Evolutionary conservation across 805 yeast genomes (phyloP), one percentile per base, ranked within the genome.

Genomic region (Kodamaea neixiangensis): DNA sequence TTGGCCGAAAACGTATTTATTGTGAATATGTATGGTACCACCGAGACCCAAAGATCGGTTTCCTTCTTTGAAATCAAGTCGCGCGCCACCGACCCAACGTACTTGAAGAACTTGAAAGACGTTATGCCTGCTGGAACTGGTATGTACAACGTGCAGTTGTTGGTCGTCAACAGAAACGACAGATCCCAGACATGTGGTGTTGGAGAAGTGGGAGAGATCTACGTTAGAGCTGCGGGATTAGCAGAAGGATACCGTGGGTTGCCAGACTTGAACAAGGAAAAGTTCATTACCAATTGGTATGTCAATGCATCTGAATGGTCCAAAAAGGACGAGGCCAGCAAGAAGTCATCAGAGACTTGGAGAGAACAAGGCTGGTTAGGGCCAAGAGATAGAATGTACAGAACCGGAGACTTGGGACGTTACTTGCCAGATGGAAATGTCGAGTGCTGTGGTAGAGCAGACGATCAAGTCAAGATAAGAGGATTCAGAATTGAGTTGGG

Each of bases 81-180:
- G 22, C 78, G 89, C 57, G 65, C 78, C 18, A 65, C 77, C 41
- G 91, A 92, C 66, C 79, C 93, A 19, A 72, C 80, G 19, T 92
- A 88, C 68, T 77, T 94, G 65, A 86, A 84, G 64, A 79, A 86
- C 46, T 87, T 89, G 72, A 94, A 96, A 70, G 98, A 94, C 62
- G 87, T 90, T 49, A 91, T 94, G 87, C 98, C 99, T 49, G 99
- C 99, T 14, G 99, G 99, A 55, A 86, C 83, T 60, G 99, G 99
- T 68, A 94, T 94, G 99, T 70, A 80, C 52, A 92, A 94, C 64
- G 99, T 94, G 38, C 99, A 94, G 68, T 75, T 94, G 52, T 77
- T 96, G 51, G 96, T 94, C 53, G 97, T 94, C 38, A 94, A 96
- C 75, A 79, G 98, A 66, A 77, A 88, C 61, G 96, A 93, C 62